Evolutionary conservation across 352 stramenopile genomes (phyloP), one percentile per base, ranked within the genome.

Genomic region (Phytophthora syringae): DNA sequence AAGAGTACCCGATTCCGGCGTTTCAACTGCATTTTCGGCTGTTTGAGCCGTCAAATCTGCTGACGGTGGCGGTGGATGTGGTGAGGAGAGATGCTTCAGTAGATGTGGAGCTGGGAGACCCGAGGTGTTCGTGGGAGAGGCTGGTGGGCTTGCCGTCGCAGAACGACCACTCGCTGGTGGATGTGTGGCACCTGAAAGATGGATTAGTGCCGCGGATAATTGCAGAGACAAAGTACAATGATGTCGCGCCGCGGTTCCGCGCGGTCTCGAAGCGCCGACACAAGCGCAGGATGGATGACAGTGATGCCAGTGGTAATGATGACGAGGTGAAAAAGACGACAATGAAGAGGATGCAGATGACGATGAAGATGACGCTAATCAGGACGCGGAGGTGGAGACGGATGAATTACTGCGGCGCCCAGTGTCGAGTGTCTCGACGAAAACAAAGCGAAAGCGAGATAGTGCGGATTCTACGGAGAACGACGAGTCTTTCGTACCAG

Each of bases 151-250:
- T 94, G 7, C 85, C 85, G 11, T 50, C 71, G n/a, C 48, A 64
- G 1, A 61, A 71, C 1, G 79, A 94, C 40, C 80, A 88, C 42
- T 80, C 82, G 1, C 75, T 94, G 67, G 66, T 94, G 27, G 85
- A 94, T 37, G 85, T 94, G 1, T 94, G 85, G 85, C 85, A 94
- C 57, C 10, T 73, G 2, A 80, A 88, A 16, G 74, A 88, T 32
- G 53, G 53, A 2, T 48, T 94, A 6, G 74, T 79, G 10, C 70
- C 85, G 1, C 78, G 85, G 2, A 77, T 88, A 30, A 49, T 91
- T 27, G 71, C 83, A 0, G 80, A 91, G 24, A 92, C 82, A 32
- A 89, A 85, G 44, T 84, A 89, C 49, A 67, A 48, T 9, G 77
- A 88, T 39, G 78, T 91, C n/a, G 64, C 67, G n/a, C 81, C 85